phyloP scores from a whole-genome alignment of 768 basidiomycete genomes.

The Leccinum pellstonianum region DNA sequence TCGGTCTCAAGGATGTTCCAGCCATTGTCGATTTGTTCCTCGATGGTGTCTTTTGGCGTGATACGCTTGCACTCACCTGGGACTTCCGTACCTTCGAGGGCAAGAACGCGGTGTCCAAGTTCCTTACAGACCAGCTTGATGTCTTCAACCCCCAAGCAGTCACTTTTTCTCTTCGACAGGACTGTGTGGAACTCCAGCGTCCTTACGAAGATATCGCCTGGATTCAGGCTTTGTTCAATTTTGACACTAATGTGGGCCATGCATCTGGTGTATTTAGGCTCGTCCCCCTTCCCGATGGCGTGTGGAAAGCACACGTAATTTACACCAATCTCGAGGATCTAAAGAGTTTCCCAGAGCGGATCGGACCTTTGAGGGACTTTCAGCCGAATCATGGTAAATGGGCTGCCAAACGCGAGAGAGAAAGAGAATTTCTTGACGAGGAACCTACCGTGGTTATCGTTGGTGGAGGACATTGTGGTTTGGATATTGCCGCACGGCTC shows the following conservation, averaged over 20 bases:
- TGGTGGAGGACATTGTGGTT: constrained; percentile 53
- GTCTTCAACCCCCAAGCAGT: constrained; percentile 17
- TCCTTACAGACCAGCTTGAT: constrained; percentile 48
- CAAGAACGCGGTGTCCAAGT: constrained; percentile 36
- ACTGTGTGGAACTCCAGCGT: constrained; percentile 20
- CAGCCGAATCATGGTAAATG: constrained; percentile 37
- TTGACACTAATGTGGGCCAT: constrained; percentile 41
- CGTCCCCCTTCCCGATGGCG: constrained; percentile 40
- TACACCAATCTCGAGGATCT: constrained; percentile 54
- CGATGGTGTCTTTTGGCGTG: constrained; percentile 51
- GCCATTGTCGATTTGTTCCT: constrained; percentile 36
- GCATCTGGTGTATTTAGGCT: constrained; percentile 46
- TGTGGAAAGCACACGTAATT: constrained; percentile 48
- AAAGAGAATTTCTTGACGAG: constrained; percentile 33
- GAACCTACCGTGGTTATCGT: constrained; percentile 54
- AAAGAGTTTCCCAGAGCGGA: constrained; percentile 43
- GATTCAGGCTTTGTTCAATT: constrained; percentile 45
- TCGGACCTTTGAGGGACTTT: constrained; percentile 44
- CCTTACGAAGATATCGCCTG: constrained; percentile 39
- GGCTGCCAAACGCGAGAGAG: constrained; percentile 27
- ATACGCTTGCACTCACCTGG: constrained; percentile 63
- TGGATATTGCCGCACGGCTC: constrained; percentile 59
- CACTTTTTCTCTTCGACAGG: constrained; percentile 25
- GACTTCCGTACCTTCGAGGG: constrained; percentile 58
- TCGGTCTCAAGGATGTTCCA: constrained; percentile 35